Base-by-base conservation (phyloP, 2,329 filamentous ascomycete species). In the Xylariales sp. region DNA sequence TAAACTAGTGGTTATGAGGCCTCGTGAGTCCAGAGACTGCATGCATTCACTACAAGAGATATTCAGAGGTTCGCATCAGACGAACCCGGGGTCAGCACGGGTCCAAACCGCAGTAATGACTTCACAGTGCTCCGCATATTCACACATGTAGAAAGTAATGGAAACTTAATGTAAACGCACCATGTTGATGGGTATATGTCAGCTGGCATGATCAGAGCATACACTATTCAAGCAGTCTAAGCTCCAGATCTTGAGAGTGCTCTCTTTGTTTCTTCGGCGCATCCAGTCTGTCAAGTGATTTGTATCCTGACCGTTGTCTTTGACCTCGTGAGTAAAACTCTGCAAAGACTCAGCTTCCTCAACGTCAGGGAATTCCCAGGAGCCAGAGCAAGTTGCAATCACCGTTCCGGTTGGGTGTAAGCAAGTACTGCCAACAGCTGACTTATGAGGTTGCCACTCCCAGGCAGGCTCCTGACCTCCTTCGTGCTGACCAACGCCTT, bases 351-450 rank as follows among this genome's bases (percentile, higher is more conserved):
- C n/a, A n/a, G n/a, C n/a, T n/a, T n/a, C n/a, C n/a, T 52, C 48
- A 9, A 50, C 51, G 8, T 52, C 46, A 2, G 51, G 46, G 40
- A 65, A 55, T 24, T 53, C 57, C 76, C 75, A 80, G 2, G 70
- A 70, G 2, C 76, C 76, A 0, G 74, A 74, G 51, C 74, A 79
- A 1, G 76, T 80, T 15, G 71, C 76, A 12, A 70, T 59, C 1
- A 80, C 76, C 0, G 75, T 73, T 3, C 77, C 77, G 46, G 73
- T 73, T 4, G 60, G 57, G 50, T 81, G 77, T 43, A 81, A 54
- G 11, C 65, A 62, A 6, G 71, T 64, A 31, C 69, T 71, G 7
- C 73, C 73, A 0, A 80, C 62, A 1, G 74, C 67, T 1, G 70
- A 65, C 4, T 21, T 33, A 33, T 52, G 46, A 7, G 55, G 54